Evolutionary conservation across 2,329 filamentous ascomycete genomes (phyloP).

Genomic region (Aureobasidium namibiae): DNA sequence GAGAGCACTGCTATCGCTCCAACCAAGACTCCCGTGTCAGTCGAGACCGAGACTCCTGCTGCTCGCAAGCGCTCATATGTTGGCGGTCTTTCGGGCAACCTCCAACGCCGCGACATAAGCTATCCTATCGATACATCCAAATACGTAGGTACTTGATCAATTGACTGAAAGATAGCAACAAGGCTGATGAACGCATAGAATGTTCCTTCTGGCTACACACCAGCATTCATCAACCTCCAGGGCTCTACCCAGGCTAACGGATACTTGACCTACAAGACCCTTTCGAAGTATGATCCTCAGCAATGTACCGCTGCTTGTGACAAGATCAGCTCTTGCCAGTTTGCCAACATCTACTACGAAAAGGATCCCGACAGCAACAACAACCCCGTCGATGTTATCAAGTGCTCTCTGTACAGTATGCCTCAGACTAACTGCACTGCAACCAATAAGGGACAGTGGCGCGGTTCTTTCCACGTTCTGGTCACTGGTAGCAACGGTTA

Average conservation of each 20-base stretch:
- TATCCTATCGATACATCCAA: conserved; percentile 7
- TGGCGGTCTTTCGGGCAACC: neutral
- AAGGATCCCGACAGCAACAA: conserved; percentile 7
- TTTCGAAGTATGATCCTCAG: conserved; percentile 17
- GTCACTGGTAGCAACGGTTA: conserved; percentile 37
- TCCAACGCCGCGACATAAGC: neutral
- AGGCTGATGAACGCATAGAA: neutral
- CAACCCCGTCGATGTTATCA: conserved; percentile 18
- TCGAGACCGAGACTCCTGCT: neutral
- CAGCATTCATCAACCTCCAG: conserved; percentile 3
- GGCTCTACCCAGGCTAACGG: neutral
- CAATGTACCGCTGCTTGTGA: conserved; percentile 18
- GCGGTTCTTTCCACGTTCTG: conserved; percentile 29
- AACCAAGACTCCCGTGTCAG: neutral
- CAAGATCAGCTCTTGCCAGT: conserved; percentile 16
- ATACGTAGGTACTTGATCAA: neutral
- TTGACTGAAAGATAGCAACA: neutral
- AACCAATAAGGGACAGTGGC: conserved; percentile 27
- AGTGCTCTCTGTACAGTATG: conserved; percentile 30
- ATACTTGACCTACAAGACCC: conserved; percentile 9
- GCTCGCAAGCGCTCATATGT: conserved; percentile 3
- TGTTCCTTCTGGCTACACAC: conserved; percentile 8
- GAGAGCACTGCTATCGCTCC: neutral
- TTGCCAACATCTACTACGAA: conserved; percentile 23
- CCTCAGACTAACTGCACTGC: conserved; percentile 23